Evolutionary conservation across 805 yeast genomes (phyloP).

Genomic region (Suhomyces kilbournensis): DNA sequence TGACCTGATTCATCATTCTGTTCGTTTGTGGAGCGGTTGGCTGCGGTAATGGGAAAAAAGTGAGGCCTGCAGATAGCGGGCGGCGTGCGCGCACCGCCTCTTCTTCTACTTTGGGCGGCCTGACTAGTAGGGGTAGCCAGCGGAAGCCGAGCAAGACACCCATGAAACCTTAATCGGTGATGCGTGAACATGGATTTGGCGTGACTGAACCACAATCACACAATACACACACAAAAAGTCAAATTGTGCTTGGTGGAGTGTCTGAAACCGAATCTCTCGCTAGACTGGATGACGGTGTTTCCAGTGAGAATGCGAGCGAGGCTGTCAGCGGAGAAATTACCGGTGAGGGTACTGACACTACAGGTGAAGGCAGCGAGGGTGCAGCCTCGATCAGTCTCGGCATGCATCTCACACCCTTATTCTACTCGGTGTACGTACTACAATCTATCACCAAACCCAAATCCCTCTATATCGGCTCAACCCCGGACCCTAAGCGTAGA

Average conservation of each 20-base stretch:
- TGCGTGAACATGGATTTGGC: not conserved
- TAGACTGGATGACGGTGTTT: not conserved
- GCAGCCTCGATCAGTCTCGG: not conserved
- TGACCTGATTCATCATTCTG: not conserved
- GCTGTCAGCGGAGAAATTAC: not conserved
- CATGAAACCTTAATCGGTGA: not conserved
- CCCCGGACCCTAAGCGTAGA: constrained; percentile 68
- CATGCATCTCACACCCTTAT: constrained; percentile 22
- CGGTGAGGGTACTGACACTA: no score
- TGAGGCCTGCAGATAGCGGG: not conserved
- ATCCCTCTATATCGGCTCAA: constrained; percentile 76
- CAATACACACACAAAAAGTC: not conserved
- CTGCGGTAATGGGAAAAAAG: not conserved
- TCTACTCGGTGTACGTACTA: constrained; percentile 72
- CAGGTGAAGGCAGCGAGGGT: no score
- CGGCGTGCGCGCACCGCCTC: not conserved
- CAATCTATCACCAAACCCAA: constrained; percentile 56
- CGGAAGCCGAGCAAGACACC: not conserved
- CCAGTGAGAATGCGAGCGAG: not conserved
- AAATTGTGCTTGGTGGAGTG: not conserved
- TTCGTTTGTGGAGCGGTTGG: not conserved
- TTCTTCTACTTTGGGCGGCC: not conserved
- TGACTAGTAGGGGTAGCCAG: not conserved
- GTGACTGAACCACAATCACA: not conserved
- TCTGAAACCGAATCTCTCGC: not conserved